Evolutionary conservation across 2,329 filamentous ascomycete genomes (phyloP).

Genomic region (Parastagonospora nodorum): DNA sequence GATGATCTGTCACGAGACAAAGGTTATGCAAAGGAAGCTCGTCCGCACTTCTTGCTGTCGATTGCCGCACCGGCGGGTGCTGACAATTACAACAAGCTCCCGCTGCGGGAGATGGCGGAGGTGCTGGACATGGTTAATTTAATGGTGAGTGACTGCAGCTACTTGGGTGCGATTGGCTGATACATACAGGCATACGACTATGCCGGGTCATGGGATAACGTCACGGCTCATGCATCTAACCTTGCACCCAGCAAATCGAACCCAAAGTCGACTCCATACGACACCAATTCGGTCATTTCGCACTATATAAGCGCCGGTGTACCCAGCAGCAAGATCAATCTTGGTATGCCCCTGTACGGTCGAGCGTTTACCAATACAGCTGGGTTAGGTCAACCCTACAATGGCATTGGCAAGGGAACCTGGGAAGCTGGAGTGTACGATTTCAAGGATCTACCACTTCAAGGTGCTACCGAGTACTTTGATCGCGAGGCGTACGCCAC

Average conservation of each 20-base stretch:
- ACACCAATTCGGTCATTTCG: constrained; percentile 70
- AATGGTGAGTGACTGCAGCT: constrained; percentile 40
- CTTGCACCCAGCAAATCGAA: constrained; percentile 64
- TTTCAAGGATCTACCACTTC: constrained; percentile 80
- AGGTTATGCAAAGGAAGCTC: constrained; percentile 11
- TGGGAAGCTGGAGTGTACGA: constrained; percentile 84
- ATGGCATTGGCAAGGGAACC: constrained; percentile 75
- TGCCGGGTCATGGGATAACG: constrained; percentile 78
- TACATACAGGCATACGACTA: constrained; percentile 51
- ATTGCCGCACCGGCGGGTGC: constrained; percentile 53
- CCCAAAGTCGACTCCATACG: constrained; percentile 76
- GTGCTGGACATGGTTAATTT: constrained; percentile 57
- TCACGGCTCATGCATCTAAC: constrained; percentile 80
- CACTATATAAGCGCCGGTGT: constrained; percentile 70
- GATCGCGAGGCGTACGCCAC: constrained; percentile 71
- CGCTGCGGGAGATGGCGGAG: constrained; percentile 48
- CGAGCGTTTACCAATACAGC: constrained; percentile 80
- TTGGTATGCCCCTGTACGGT: constrained; percentile 93
- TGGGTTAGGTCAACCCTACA: constrained; percentile 71
- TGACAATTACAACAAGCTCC: constrained; percentile 50
- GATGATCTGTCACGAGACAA: constrained; percentile 30
- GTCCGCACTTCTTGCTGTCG: constrained; percentile 50
- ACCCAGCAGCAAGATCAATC: constrained; percentile 71
- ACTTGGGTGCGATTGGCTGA: not conserved
- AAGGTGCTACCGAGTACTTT: constrained; percentile 66